phyloP scores from a whole-genome alignment of 2,329 filamentous ascomycete genomes.

The Bipolaris bicolor region DNA sequence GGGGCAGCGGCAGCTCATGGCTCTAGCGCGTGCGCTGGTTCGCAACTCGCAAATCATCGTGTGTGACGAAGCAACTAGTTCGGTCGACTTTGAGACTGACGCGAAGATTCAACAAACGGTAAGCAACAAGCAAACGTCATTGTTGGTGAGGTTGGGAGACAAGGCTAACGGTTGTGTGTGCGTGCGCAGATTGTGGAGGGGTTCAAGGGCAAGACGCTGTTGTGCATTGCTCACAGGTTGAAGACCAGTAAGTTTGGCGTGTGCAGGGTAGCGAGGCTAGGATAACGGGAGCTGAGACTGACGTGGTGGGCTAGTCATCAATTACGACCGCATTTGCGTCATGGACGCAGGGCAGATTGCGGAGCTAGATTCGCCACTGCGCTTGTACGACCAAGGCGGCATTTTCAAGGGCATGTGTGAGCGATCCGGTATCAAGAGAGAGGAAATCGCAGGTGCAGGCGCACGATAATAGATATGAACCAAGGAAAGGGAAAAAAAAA shows the following conservation, averaged over 20 bases:
- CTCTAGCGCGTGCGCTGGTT: conserved; percentile 87
- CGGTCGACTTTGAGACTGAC: conserved; percentile 78
- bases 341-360: conserved; percentile 91
- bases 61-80: conserved; percentile 86
- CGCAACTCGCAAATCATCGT: conserved; percentile 89
- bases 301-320: conserved; percentile 65
- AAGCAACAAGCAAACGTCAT: conserved; percentile 68
- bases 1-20: conserved; percentile 77
- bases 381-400: conserved; percentile 73
- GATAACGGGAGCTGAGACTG: not conserved
- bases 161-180: conserved; percentile 61
- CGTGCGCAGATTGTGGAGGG: conserved; percentile 84
- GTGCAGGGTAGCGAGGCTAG: not conserved
- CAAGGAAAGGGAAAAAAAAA: conserved; percentile 11
- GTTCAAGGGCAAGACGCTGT: conserved; percentile 83
- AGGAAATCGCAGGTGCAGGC: conserved; percentile 52
- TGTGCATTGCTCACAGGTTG: conserved; percentile 91
- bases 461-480: not conserved
- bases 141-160: not conserved
- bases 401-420: conserved; percentile 94
- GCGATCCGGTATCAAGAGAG: conserved; percentile 72
- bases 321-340: conserved; percentile 94
- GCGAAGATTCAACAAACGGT: conserved; percentile 90
- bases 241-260: conserved; percentile 61
- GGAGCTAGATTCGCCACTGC: conserved; percentile 79